Percentiles rank a stretch among this genome's conserved stretches.
Evolutionary conservation across 192 early-diverging fungal genomes (phyloP).

Genomic region (Thoreauomyces humboldtii): DNA sequence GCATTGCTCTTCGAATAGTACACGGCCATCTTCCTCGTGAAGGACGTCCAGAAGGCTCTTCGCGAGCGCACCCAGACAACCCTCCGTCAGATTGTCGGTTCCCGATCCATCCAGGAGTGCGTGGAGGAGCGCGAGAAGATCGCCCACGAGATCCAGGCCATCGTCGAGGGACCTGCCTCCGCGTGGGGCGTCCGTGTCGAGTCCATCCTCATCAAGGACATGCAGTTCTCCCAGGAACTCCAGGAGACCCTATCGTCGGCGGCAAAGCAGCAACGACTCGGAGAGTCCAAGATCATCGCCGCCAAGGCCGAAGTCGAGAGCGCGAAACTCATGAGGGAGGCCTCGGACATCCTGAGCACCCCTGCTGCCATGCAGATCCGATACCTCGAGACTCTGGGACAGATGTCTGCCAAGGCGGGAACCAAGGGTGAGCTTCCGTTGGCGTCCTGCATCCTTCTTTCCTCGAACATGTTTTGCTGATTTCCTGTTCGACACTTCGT

Average conservation of each 20-base stretch:
- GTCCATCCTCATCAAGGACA: slow-evolving; percentile 83
- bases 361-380: slow-evolving; percentile 82
- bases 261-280: slow-evolving; percentile 86
- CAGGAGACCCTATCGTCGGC: slow-evolving; percentile 83
- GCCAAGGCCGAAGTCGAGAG: slow-evolving; percentile 80
- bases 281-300: slow-evolving; percentile 87
- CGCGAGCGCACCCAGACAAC: slow-evolving; percentile 90
- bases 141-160: slow-evolving; percentile 78
- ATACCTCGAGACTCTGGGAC: slow-evolving; percentile 79
- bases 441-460: slow-evolving; percentile 21
- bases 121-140: slow-evolving; percentile 89
- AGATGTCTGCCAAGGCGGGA: slow-evolving; percentile 70
- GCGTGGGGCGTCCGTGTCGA: slow-evolving; percentile 71
- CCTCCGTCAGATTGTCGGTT: slow-evolving; percentile 78
- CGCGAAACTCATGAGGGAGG: slow-evolving; percentile 89
- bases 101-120: slow-evolving; percentile 78
- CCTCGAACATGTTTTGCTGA: not conserved
- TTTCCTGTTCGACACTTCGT: not conserved
- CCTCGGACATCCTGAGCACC: slow-evolving; percentile 87
- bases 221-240: slow-evolving; percentile 70
- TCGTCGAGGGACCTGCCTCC: slow-evolving; percentile 76
- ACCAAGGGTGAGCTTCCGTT: slow-evolving; percentile 47
- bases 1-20: slow-evolving; percentile 87
- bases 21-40: slow-evolving; percentile 74
- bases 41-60: slow-evolving; percentile 76